A percentile compares a stretch with the other conserved stretches of the same genome.
Evolutionary conservation across 257 asterid species (phyloP).

Genomic region (Dorcoceras hygrometricum): DNA sequence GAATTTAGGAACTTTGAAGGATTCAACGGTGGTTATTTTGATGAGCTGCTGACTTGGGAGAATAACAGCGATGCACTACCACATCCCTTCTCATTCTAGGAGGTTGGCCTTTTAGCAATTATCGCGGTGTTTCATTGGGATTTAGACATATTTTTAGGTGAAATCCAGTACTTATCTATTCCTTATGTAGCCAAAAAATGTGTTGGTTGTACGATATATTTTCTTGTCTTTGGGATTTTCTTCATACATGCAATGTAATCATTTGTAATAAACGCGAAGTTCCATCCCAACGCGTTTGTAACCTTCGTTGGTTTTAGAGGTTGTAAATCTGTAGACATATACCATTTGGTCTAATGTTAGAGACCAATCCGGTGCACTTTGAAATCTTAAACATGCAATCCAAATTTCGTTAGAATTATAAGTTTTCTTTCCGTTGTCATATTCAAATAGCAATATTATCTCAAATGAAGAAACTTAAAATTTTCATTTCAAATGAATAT

Average conservation of each 20-base stretch:
- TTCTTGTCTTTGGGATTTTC: neutral
- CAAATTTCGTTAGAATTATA: no score
- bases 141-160: neutral
- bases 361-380: no score
- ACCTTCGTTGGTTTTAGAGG: neutral
- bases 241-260: neutral
- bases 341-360: no score
- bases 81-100: slow-evolving; percentile 61
- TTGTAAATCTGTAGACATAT: neutral
- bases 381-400: no score
- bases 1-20: slow-evolving; percentile 20
- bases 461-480: no score
- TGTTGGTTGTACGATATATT: neutral
- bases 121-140: neutral
- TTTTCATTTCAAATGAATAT: no score
- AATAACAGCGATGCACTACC: slow-evolving; percentile 39
- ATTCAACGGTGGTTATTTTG: slow-evolving; percentile 24
- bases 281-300: neutral
- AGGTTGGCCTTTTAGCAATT: slow-evolving; percentile 47
- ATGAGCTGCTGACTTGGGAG: slow-evolving; percentile 35
- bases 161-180: no score
- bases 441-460: no score
- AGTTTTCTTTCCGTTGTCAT: no score
- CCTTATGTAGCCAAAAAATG: neutral
- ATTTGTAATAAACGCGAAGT: neutral